Percentiles rank a stretch among this genome's conserved stretches.
These are phyloP conservation scores for Xylaria sp. DNA, from an alignment of 2,329 filamentous ascomycete genomes.

Conservation along the genomic window DNA sequence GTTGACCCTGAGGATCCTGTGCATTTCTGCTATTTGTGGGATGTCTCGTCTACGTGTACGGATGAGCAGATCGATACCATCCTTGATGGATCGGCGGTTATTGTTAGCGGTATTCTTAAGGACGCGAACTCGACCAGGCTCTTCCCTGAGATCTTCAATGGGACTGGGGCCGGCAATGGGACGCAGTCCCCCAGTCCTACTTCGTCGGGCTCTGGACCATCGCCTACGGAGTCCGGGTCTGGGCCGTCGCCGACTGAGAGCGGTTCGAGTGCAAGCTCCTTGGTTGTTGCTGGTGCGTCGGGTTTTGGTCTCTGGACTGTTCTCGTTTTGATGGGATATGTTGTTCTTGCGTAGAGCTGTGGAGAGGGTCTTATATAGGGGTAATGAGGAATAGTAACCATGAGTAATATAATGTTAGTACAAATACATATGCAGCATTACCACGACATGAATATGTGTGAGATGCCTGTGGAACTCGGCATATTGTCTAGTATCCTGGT, in stretches of 20 bases:
- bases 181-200: slow-evolving; percentile 4
- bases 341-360: slow-evolving; percentile 12
- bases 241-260: slow-evolving; percentile 22
- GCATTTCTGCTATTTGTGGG: slow-evolving; percentile 68
- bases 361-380: not conserved
- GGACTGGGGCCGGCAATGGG: not conserved
- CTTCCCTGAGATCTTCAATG: slow-evolving; percentile 44
- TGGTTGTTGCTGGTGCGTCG: slow-evolving; percentile 6
- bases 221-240: slow-evolving; percentile 24
- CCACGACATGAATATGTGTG: too few species aligned
- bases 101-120: slow-evolving; percentile 49
- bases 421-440: not conserved
- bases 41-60: slow-evolving; percentile 63
- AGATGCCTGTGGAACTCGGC: too few species aligned
- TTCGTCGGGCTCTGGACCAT: slow-evolving; percentile 18
- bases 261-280: slow-evolving; percentile 21
- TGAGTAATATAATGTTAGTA: slow-evolving; percentile 21
- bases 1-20: slow-evolving; percentile 57
- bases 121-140: slow-evolving; percentile 46
- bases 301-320: slow-evolving; percentile 11
- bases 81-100: slow-evolving; percentile 50
- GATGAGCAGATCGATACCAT: slow-evolving; percentile 53
- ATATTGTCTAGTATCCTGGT: too few species aligned
- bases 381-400: not conserved
- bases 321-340: slow-evolving; percentile 12